phyloP scores from a whole-genome alignment of 768 basidiomycete genomes.

The Suillus paluster region DNA sequence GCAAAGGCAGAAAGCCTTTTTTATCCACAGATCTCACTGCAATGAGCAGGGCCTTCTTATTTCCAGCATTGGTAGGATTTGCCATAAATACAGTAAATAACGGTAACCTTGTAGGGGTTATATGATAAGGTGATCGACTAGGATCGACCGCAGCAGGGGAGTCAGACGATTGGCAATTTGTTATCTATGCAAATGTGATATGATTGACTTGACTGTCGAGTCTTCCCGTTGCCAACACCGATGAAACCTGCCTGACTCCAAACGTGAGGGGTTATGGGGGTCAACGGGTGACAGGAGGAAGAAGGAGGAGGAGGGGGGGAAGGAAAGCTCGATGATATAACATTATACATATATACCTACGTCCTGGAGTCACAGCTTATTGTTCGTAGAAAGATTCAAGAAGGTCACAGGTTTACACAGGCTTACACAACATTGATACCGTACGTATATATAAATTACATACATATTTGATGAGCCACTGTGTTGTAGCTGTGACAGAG shows the following conservation, averaged over 20 bases:
- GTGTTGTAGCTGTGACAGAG: too few species aligned
- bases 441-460: too few species aligned
- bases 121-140: background rate
- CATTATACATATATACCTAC: background rate
- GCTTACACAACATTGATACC: background rate
- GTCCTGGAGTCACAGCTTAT: background rate
- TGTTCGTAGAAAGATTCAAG: background rate
- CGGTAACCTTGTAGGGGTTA: background rate
- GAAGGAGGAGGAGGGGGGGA: too few species aligned
- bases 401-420: background rate
- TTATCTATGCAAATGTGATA: background rate
- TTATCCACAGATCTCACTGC: slow-evolving; percentile 17
- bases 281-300: background rate
- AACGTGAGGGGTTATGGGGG: background rate
- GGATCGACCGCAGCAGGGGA: background rate
- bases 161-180: background rate
- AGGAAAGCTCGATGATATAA: background rate
- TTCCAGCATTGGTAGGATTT: slow-evolving; percentile 5
- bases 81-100: background rate
- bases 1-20: slow-evolving; percentile 5
- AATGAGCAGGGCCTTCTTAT: slow-evolving; percentile 29
- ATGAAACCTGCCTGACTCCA: background rate
- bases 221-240: background rate
- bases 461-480: too few species aligned
- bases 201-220: background rate